A percentile compares a stretch with the other conserved stretches of the same genome.
Evolutionary conservation across 768 basidiomycete genomes (phyloP).

Genomic region (Cystobasidiopsis lactophilus): DNA sequence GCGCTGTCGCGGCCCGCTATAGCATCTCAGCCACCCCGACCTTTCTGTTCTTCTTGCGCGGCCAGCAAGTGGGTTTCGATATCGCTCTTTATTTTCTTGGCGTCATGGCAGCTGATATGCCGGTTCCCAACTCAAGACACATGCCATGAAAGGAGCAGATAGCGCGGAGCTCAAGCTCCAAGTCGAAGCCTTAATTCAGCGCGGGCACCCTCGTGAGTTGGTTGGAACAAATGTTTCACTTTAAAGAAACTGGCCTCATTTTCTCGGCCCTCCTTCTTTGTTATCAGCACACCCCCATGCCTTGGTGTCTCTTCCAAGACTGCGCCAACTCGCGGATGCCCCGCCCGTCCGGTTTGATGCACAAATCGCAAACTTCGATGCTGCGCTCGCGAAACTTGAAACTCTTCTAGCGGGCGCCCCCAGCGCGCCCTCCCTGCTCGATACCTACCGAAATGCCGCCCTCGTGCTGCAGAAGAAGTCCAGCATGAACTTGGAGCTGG

Average conservation of each 20-base stretch:
- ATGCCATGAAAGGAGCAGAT: slow-evolving; percentile 53
- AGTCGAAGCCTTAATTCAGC: slow-evolving; percentile 48
- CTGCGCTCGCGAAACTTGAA: slow-evolving; percentile 40
- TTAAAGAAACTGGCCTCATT: no score
- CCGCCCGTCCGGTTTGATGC: no score
- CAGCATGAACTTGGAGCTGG: not conserved
- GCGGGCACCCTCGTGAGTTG: slow-evolving; percentile 55
- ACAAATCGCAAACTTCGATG: slow-evolving; percentile 42
- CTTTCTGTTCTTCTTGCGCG: slow-evolving; percentile 66
- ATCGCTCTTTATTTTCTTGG: no score
- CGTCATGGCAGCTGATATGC: no score
- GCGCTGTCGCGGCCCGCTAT: slow-evolving; percentile 37
- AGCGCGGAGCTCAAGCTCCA: slow-evolving; percentile 46
- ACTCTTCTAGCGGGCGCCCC: slow-evolving; percentile 32
- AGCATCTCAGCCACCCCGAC: slow-evolving; percentile 61
- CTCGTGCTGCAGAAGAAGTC: no score
- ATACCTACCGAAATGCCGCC: no score
- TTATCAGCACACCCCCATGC: slow-evolving; percentile 51
- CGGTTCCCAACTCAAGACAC: no score
- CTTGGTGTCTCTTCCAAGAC: slow-evolving; percentile 34
- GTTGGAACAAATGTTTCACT: no score
- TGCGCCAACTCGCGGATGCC: not conserved
- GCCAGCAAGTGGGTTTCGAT: slow-evolving; percentile 42
- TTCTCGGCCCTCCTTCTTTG: no score
- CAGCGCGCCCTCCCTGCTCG: no score